Conservation (phyloP, 1,139 yeast species). For the Blastobotrys serpentis region DNA sequence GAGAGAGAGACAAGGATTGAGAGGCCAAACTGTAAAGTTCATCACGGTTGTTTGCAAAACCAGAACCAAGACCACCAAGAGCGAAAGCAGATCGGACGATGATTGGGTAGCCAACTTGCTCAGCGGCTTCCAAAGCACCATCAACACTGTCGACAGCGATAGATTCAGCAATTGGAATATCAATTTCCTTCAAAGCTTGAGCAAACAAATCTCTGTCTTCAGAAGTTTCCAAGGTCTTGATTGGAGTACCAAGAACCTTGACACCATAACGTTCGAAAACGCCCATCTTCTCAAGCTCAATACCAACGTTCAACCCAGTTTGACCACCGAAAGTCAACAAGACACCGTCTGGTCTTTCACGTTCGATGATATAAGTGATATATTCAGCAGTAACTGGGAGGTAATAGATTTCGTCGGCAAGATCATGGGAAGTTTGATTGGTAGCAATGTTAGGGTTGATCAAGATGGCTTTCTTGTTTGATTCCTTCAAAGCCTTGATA, state of each 20-base stretch:
- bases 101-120: slow-evolving; percentile 85
- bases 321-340: slow-evolving; percentile 97
- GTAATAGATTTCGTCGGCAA: slow-evolving; percentile 97
- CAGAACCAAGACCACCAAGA: slow-evolving; percentile 97
- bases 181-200: slow-evolving; percentile 87
- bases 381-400: slow-evolving; percentile 97
- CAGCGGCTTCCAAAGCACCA: slow-evolving; percentile 88
- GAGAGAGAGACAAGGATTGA: slow-evolving; percentile 84
- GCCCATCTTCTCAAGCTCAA: slow-evolving; percentile 89
- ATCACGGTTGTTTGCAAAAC: slow-evolving; percentile 80
- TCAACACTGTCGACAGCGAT: slow-evolving; percentile 92
- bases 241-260: slow-evolving; percentile 96
- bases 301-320: slow-evolving; percentile 95
- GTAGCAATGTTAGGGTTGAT: slow-evolving; percentile 98
- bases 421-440: slow-evolving; percentile 95
- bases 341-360: slow-evolving; percentile 95
- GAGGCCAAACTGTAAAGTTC: slow-evolving; percentile 86
- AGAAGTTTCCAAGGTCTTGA: slow-evolving; percentile 88
- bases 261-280: slow-evolving; percentile 87
- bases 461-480: slow-evolving; percentile 90
- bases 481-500: slow-evolving; percentile 81
- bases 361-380: slow-evolving; percentile 87
- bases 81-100: slow-evolving; percentile 98
- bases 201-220: slow-evolving; percentile 98
- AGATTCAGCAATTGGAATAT: slow-evolving; percentile 94